Evolutionary conservation across 768 basidiomycete species (phyloP).

Genomic region (Termitomyces sp.): DNA sequence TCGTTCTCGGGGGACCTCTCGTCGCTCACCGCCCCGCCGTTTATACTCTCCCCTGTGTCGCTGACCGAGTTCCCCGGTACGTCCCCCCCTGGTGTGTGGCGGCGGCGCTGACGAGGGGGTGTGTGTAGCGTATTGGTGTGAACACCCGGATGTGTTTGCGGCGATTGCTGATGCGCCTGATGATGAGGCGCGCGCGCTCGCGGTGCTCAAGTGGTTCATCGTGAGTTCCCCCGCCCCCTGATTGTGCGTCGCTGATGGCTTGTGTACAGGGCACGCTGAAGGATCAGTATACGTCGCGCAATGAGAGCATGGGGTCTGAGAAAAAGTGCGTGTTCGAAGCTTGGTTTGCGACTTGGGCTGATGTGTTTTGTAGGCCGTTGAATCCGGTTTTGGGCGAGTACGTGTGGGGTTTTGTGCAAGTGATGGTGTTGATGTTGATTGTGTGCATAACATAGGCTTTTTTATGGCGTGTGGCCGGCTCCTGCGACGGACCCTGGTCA

Average conservation of each 20-base stretch:
- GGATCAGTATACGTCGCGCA: constrained; percentile 91
- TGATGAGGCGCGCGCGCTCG: constrained; percentile 66
- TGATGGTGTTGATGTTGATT: too few species aligned
- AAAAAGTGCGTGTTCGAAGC: too few species aligned
- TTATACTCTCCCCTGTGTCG: constrained; percentile 88
- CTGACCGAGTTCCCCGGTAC: constrained; percentile 88
- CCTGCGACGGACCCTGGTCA: constrained; percentile 40
- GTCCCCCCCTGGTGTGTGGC: constrained; percentile 10
- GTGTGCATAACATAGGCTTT: constrained; percentile 59
- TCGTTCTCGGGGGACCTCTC: constrained; percentile 87
- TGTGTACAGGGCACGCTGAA: constrained; percentile 73
- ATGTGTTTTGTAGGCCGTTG: constrained; percentile 54
- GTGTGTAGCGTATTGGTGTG: constrained; percentile 89
- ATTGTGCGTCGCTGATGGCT: too few species aligned
- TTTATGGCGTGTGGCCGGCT: constrained; percentile 85
- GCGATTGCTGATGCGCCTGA: constrained; percentile 74
- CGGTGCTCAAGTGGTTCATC: constrained; percentile 95
- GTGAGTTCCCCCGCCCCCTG: constrained; percentile 30
- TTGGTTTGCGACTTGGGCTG: too few species aligned
- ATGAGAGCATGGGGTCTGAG: constrained; percentile 94
- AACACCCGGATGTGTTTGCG: constrained; percentile 86
- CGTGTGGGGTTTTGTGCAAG: constrained; percentile 20
- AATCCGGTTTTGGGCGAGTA: constrained; percentile 95
- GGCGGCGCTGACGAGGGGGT: too few species aligned
- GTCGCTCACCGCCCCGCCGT: constrained; percentile 78